Evolutionary conservation across 2,329 filamentous ascomycete species (phyloP), one percentile per base, ranked within the genome.

Genomic region (Stachybotrys elegans): DNA sequence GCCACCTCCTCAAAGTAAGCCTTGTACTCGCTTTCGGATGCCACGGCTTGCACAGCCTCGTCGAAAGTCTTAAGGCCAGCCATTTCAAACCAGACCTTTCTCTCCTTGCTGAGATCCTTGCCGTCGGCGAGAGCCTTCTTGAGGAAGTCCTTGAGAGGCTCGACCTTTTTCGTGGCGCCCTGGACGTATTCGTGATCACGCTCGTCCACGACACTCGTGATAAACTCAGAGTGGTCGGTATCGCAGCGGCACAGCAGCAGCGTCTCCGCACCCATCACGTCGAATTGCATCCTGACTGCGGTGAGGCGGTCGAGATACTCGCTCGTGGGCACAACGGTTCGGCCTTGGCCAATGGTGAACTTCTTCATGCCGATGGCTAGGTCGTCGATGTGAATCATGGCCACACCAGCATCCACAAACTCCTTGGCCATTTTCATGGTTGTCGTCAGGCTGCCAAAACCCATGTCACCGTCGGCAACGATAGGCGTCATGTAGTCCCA

Each of bases 301-400:
- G 56, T 63, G 39, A 68, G 48, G 0, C 65, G 54, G 22, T 59
- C 53, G 2, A 67, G 44, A 38, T 68, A 69, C 46, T 69, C 67
- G 45, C 56, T 58, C 0, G 64, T 68, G 3, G 67, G 65, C 5
- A 70, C 62, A 0, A 70, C 55, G 0, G 67, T 69, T 5, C 64
- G 54, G 3, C 66, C 66, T 42, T 68, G 56, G 1, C 66, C 66
- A 14, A 63, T 57, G 2, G 66, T 70, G 42, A 69, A 70, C 50
- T 69, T 70, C 53, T 70, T 69, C 52, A 68, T 57, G 6, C 67
- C 67, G 17, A 69, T 65, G 0, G 67, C 67, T 22, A 70, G 51
- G 44, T 70, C 67, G 43, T 70, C 67, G 4, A 70, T 56, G 42
- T 70, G 67, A 37, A 70, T 65, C 60, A 68, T 68, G 9, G 67